Evolutionary conservation across 768 basidiomycete genomes (phyloP), one percentile per base, ranked within the genome.

Genomic region (Pholiota conissans): DNA sequence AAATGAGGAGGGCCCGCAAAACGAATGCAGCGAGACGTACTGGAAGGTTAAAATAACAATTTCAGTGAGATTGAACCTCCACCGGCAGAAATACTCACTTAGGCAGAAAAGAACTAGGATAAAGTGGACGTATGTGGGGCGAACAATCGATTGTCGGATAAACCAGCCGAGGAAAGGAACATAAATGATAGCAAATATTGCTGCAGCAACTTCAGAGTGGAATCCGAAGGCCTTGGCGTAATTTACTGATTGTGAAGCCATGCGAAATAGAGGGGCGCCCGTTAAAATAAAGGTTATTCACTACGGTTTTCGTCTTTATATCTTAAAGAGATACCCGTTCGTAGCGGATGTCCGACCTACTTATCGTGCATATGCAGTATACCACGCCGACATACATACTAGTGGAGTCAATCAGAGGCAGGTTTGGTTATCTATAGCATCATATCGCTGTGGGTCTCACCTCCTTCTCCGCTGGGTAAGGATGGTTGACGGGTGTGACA

Each of bases 1-100:
- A 69, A 20, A 46, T 39, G 5, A 80, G 61, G 10, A 74, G 55
- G 2, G 77, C 74, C 1, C 79, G 75, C 2, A 80, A 71, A 2
- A 69, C 59, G 52, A 79, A 82, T 0, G 76, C 77, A 2, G 67
- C 61, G 5, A 76, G 52, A 20, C 79, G 77, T 47, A 80, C 79
- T 82, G 35, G n/a, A n/a, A n/a, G 5, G 11, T 7, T 8, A 14
- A 18, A 42, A 35, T 22, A n/a, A n/a, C n/a, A n/a, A n/a, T n/a
- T n/a, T n/a, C n/a, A n/a, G n/a, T n/a, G n/a, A n/a, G n/a, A n/a
- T n/a, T n/a, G n/a, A n/a, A n/a, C n/a, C n/a, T n/a, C n/a, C n/a
- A 24, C 49, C 20, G 9, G 9, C 39, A 1, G 7, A 8, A 26
- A 0, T 9, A 69, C 79, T 53, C 57, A 79, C 78, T 71, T 13